These are phyloP conservation scores for Dalbergia cochinchinensis DNA, from an alignment of 306 rosid genomes.

Conservation along the genomic window DNA sequence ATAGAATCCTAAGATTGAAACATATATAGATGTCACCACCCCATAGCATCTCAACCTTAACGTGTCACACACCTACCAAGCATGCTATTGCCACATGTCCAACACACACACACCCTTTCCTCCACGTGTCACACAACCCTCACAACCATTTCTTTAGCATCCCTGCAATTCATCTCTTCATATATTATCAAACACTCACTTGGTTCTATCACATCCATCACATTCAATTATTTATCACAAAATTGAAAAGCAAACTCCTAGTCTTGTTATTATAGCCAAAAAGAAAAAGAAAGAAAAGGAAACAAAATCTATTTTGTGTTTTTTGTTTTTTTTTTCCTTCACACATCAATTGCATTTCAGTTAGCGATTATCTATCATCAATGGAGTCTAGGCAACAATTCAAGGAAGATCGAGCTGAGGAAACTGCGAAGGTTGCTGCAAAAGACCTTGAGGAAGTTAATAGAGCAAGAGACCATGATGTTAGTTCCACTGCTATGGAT, in stretches of 20 bases:
- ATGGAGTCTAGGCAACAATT: slow-evolving; percentile 45
- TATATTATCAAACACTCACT: background rate
- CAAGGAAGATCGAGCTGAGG: slow-evolving; percentile 64
- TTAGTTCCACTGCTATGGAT: background rate
- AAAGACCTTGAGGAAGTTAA: slow-evolving; percentile 58
- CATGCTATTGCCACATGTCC: slow-evolving; percentile 2
- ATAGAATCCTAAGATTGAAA: background rate
- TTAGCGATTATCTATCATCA: background rate
- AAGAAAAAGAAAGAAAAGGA: too few species aligned
- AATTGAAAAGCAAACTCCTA: background rate
- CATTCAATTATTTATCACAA: background rate
- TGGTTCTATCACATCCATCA: background rate
- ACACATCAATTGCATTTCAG: background rate
- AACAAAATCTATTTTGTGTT: too few species aligned
- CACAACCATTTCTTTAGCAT: too few species aligned
- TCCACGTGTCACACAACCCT: background rate
- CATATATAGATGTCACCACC: background rate
- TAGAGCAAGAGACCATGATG: slow-evolving; percentile 35
- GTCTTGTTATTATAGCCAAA: background rate
- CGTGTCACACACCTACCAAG: slow-evolving; percentile 4
- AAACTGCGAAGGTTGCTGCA: slow-evolving; percentile 59
- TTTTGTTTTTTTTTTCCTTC: background rate
- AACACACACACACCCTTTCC: background rate
- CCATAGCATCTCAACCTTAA: background rate
- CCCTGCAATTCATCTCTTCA: background rate